phyloP scores from a whole-genome alignment of 805 yeast genomes.

The Ogataea haglerorum region DNA sequence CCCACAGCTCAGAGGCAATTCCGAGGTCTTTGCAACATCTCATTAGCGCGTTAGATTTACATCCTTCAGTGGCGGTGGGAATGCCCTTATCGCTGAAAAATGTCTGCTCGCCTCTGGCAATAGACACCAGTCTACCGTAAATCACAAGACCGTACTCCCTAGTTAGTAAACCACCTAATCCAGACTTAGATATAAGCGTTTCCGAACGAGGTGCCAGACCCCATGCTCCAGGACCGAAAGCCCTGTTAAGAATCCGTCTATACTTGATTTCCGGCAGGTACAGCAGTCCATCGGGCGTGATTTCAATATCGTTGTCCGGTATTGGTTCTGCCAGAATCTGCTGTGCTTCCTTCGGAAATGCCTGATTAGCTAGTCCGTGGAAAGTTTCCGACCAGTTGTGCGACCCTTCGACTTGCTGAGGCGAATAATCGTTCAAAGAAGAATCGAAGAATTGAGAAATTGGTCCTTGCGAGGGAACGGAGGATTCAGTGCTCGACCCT shows the following conservation, averaged over 20 bases:
- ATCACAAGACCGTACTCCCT: constrained; percentile 89
- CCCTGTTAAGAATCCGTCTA: constrained; percentile 79
- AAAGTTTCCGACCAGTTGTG: constrained; percentile 84
- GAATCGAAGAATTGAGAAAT: constrained; percentile 17
- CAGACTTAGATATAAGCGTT: constrained; percentile 61
- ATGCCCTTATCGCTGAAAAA: constrained; percentile 82
- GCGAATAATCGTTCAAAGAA: constrained; percentile 26
- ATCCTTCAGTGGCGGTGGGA: constrained; percentile 96
- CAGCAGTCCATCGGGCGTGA: constrained; percentile 91
- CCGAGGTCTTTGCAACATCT: constrained; percentile 97
- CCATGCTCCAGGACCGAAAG: constrained; percentile 99
- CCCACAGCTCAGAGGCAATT: constrained; percentile 96
- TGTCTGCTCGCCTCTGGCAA: constrained; percentile 95
- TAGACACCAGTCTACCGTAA: constrained; percentile 81
- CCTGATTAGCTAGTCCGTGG: constrained; percentile 78
- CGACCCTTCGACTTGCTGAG: constrained; percentile 22
- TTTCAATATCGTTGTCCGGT: constrained; percentile 75
- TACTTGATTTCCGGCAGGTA: constrained; percentile 95
- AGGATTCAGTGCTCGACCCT: neutral
- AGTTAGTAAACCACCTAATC: constrained; percentile 50
- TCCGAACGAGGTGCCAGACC: constrained; percentile 93
- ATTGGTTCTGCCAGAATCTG: constrained; percentile 60
- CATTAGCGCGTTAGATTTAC: constrained; percentile 95
- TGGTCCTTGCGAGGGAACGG: constrained; percentile 9
- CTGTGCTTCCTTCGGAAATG: constrained; percentile 63